phyloP scores from a whole-genome alignment of 148 eudicot genomes.

The Fagopyrum esculentum region DNA sequence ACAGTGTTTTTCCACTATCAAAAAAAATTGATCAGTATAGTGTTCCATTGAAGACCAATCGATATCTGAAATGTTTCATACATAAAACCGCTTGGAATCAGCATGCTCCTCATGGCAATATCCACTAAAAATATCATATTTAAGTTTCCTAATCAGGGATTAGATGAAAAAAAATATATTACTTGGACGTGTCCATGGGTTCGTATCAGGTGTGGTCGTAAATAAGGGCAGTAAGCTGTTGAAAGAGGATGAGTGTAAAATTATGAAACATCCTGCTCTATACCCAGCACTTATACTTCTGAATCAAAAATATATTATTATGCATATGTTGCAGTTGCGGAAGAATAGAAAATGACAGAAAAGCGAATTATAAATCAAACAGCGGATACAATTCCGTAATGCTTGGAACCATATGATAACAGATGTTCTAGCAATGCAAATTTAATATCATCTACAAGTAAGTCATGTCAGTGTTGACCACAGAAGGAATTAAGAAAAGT shows the following conservation, averaged over 20 bases:
- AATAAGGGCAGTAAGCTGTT: neutral
- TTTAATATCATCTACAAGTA: neutral
- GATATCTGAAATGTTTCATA: neutral
- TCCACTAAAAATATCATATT: neutral
- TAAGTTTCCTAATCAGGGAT: neutral
- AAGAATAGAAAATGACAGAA: neutral
- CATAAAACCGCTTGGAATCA: neutral
- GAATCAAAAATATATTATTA: neutral
- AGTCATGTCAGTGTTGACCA: neutral
- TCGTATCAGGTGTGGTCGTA: neutral
- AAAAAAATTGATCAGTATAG: neutral
- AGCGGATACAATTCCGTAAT: neutral
- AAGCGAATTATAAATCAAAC: neutral
- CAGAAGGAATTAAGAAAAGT: slow-evolving; percentile 6
- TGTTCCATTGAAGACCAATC: neutral
- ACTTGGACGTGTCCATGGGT: neutral
- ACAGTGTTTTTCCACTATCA: neutral
- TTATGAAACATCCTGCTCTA: neutral
- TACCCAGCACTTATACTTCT: neutral
- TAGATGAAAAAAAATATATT: neutral
- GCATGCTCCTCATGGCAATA: neutral
- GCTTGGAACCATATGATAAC: neutral
- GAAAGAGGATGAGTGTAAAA: neutral
- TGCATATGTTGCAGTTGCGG: slow-evolving; percentile 6
- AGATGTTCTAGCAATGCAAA: neutral